phyloP scores from a whole-genome alignment of 2,329 filamentous ascomycete species.

The Esteya vermicola region DNA sequence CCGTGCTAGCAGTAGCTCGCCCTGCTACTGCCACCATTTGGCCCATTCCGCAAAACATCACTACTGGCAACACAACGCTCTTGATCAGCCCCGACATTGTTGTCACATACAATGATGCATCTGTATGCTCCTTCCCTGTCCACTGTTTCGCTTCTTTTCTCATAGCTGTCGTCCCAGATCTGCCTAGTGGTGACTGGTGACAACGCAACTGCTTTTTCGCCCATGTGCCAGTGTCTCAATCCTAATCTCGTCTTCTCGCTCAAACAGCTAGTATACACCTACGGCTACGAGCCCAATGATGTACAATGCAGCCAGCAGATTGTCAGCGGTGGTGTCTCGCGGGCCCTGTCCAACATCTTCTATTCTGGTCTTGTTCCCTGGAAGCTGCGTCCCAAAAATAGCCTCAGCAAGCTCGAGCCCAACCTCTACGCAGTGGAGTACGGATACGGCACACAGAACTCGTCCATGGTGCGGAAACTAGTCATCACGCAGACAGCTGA shows the following conservation, averaged over 20 bases:
- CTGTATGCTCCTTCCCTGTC: conserved; percentile 32
- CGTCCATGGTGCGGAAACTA: conserved; percentile 40
- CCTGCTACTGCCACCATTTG: conserved; percentile 40
- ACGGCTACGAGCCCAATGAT: conserved; percentile 25
- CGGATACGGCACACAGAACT: too few species aligned
- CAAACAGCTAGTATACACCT: conserved; percentile 32
- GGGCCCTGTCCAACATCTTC: conserved; percentile 51
- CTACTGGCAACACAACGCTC: conserved; percentile 35
- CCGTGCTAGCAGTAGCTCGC: conserved; percentile 24
- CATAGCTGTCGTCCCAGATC: background rate
- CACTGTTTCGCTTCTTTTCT: too few species aligned
- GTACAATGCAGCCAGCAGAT: conserved; percentile 35
- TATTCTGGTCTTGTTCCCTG: conserved; percentile 58
- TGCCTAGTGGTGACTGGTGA: too few species aligned
- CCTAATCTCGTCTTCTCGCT: conserved; percentile 3
- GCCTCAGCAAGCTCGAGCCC: conserved; percentile 49
- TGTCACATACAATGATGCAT: conserved; percentile 44
- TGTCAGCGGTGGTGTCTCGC: conserved; percentile 40
- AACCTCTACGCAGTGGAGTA: conserved; percentile 16
- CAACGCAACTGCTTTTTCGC: too few species aligned
- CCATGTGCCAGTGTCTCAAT: conserved; percentile 3
- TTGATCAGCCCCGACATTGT: conserved; percentile 36
- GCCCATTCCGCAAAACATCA: conserved; percentile 38
- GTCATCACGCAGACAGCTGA: conserved; percentile 43
- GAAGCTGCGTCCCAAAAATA: conserved; percentile 54